Conservation (phyloP, 2,329 filamentous ascomycete genomes). For the Ophiostoma piceae region DNA sequence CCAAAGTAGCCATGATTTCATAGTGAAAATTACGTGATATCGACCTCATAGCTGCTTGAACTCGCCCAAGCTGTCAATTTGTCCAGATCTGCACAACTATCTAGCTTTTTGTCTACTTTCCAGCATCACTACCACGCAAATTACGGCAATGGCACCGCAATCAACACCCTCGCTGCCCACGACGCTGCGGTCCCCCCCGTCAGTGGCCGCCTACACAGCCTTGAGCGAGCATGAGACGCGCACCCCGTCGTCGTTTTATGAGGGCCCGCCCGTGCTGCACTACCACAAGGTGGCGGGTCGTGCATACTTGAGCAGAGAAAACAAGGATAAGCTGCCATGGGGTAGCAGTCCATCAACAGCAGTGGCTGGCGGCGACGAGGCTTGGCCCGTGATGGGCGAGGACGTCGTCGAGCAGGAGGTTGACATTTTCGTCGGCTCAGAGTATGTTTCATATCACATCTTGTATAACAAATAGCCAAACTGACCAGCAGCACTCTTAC, state of each 20-base stretch:
- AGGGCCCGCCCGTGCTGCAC: conserved; percentile 65
- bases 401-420: conserved; percentile 45
- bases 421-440: conserved; percentile 55
- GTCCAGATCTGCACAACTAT: too few relatives aligned
- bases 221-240: conserved; percentile 65
- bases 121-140: neutral
- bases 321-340: conserved; percentile 52
- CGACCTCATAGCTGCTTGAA: conserved; percentile 1
- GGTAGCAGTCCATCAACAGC: conserved; percentile 40
- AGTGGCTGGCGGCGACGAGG: conserved; percentile 34
- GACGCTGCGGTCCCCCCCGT: conserved; percentile 54
- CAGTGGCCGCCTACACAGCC: conserved; percentile 54
- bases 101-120: neutral
- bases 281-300: conserved; percentile 53
- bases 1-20: neutral
- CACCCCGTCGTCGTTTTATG: conserved; percentile 68
- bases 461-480: neutral
- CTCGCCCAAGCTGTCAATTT: neutral
- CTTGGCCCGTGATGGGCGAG: conserved; percentile 30
- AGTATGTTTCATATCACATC: conserved; percentile 38
- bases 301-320: conserved; percentile 52
- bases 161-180: conserved; percentile 35
- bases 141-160: conserved; percentile 18
- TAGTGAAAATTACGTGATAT: conserved; percentile 5
- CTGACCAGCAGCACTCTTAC: conserved; percentile 47